Conservation (phyloP, 2,329 filamentous ascomycete genomes). For the Calonectria leucothoes region DNA sequence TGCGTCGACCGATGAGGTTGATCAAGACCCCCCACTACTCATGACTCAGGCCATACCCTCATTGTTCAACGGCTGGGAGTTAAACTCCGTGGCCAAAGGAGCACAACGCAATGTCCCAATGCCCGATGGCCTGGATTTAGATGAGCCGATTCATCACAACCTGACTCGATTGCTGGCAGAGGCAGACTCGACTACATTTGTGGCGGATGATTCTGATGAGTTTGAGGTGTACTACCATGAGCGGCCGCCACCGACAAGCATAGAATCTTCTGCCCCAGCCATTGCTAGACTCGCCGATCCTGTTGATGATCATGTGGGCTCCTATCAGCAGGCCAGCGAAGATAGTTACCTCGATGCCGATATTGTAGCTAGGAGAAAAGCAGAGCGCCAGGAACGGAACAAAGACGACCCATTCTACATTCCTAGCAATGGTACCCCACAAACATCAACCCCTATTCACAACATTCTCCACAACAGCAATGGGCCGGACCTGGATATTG, state of each 20-base stretch:
- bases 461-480: conserved; percentile 80
- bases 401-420: conserved; percentile 98
- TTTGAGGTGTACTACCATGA: conserved; percentile 77
- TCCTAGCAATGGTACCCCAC: conserved; percentile 63
- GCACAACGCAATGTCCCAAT: conserved; percentile 89
- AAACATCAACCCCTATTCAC: conserved; percentile 81
- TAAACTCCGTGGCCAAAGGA: conserved; percentile 88
- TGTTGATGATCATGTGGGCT: conserved; percentile 60
- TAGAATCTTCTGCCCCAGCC: conserved; percentile 64
- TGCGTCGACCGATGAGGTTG: conserved; percentile 61
- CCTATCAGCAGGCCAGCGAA: conserved; percentile 70
- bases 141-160: conserved; percentile 83
- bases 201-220: conserved; percentile 69
- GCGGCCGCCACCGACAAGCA: conserved; percentile 60
- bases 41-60: conserved; percentile 92
- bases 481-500: conserved; percentile 85
- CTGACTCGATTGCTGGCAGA: conserved; percentile 75
- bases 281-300: conserved; percentile 64
- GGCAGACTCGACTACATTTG: conserved; percentile 61
- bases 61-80: conserved; percentile 85
- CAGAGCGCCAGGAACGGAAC: conserved; percentile 84
- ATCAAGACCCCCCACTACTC: conserved; percentile 81
- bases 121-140: conserved; percentile 80
- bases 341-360: conserved; percentile 79
- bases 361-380: conserved; percentile 78